A percentile compares a stretch with the other conserved stretches of the same genome.
Conservation (phyloP, 495 filamentous ascomycete species). For the Neurospora tetrasperma region DNA sequence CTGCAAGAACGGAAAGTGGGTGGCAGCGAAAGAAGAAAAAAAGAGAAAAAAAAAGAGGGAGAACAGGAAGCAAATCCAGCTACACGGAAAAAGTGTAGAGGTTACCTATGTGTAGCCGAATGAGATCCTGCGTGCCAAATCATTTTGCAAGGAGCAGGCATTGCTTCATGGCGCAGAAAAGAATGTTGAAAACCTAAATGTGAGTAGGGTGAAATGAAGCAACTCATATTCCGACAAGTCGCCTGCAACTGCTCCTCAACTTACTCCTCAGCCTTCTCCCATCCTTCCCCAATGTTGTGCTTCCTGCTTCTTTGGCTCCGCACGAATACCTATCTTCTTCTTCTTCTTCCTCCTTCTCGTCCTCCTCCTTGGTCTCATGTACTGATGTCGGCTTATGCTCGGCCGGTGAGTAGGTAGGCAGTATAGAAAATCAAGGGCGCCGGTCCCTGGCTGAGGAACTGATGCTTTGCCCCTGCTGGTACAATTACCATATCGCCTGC, state of each 20-base stretch:
- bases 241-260: neutral
- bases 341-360: conserved; percentile 48
- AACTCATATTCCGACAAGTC: neutral
- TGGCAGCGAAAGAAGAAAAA: neutral
- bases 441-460: conserved; percentile 51
- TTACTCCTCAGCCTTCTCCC: conserved; percentile 33
- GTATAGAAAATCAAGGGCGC: conserved; percentile 47
- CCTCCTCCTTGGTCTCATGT: conserved; percentile 52
- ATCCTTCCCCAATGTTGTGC: conserved; percentile 46
- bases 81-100: too few relatives aligned
- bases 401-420: conserved; percentile 45
- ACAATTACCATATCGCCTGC: conserved; percentile 54
- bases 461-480: conserved; percentile 54
- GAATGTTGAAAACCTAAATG: neutral
- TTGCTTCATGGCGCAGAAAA: neutral
- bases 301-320: conserved; percentile 44
- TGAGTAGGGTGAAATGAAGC: neutral
- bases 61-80: neutral
- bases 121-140: neutral
- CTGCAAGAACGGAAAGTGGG: neutral
- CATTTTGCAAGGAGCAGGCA: neutral
- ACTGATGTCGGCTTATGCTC: conserved; percentile 48
- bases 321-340: conserved; percentile 32
- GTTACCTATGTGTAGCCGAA: neutral
- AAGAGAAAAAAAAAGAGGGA: neutral